Evolutionary conservation across 1,139 yeast genomes (phyloP).

Genomic region (Debaryomyces psychrophilus): DNA sequence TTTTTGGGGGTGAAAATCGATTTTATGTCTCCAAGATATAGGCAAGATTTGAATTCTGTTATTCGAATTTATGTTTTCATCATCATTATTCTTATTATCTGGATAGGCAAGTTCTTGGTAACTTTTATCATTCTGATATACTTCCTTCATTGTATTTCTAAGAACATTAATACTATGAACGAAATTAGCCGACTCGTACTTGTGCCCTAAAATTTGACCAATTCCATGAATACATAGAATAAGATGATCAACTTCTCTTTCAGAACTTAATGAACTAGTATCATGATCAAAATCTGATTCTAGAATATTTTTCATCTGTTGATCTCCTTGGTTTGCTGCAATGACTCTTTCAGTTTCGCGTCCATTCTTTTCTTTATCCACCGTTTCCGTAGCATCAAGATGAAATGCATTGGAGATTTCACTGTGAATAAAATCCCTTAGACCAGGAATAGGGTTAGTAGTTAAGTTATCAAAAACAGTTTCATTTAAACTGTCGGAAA

Average conservation of each 20-base stretch:
- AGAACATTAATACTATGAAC: constrained; percentile 80
- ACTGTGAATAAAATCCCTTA: constrained; percentile 34
- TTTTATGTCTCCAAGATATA: constrained; percentile 74
- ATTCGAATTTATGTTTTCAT: constrained; percentile 34
- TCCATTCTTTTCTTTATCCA: constrained; percentile 16
- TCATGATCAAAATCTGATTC: constrained; percentile 56
- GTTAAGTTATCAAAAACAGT: constrained; percentile 35
- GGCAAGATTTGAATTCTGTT: constrained; percentile 77
- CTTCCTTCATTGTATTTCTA: constrained; percentile 63
- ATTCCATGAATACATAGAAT: constrained; percentile 90
- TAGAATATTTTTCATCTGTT: constrained; percentile 45
- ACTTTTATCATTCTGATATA: constrained; percentile 50
- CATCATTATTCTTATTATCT: constrained; percentile 18
- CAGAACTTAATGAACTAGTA: constrained; percentile 32
- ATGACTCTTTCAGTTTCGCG: constrained; percentile 11
- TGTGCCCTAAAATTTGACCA: constrained; percentile 84
- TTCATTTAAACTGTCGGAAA: constrained; percentile 31
- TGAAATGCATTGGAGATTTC: constrained; percentile 31
- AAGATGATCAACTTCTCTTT: constrained; percentile 73
- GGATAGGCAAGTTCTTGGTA: constrained; percentile 44
- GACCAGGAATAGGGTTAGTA: constrained; percentile 31
- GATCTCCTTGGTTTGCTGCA: constrained; percentile 23
- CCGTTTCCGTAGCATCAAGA: constrained; percentile 17
- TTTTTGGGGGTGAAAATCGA: constrained; percentile 60
- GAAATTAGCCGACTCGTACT: constrained; percentile 81